Evolutionary conservation across 129 eudicot genomes (phyloP).

Genomic region (Glebionis coronaria): DNA sequence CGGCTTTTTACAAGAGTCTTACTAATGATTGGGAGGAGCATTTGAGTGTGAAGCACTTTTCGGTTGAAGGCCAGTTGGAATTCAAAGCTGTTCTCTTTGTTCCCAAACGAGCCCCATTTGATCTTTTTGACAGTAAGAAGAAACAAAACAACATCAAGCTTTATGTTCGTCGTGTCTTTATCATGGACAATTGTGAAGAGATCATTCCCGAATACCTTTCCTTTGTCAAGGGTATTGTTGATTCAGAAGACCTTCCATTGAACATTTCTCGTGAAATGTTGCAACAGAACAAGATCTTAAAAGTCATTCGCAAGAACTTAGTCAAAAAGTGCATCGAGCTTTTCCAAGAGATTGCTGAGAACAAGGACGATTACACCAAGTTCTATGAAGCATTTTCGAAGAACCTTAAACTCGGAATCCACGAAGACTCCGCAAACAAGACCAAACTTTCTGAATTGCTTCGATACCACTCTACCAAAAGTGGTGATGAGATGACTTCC

Average conservation of each 20-base stretch:
- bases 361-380: no score
- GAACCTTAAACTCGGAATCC: no score
- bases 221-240: conserved; percentile 10
- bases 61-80: conserved; percentile 71
- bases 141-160: conserved; percentile 43
- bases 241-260: no score
- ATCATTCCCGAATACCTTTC: conserved; percentile 24
- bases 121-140: conserved; percentile 65
- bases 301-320: not conserved
- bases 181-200: conserved; percentile 45
- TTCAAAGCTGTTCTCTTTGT: conserved; percentile 70
- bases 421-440: no score
- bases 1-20: conserved; percentile 71
- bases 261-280: no score
- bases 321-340: no score
- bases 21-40: conserved; percentile 80
- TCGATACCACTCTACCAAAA: no score
- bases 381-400: no score
- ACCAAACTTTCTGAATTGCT: no score
- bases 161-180: conserved; percentile 69
- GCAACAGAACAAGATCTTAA: no score
- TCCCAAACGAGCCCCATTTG: conserved; percentile 73
- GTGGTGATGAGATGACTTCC: no score
- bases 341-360: no score
- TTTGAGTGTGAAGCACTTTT: conserved; percentile 67